These are phyloP conservation scores for Suhomyces pyralidae DNA, from an alignment of 805 yeast species.

Conservation along the genomic window DNA sequence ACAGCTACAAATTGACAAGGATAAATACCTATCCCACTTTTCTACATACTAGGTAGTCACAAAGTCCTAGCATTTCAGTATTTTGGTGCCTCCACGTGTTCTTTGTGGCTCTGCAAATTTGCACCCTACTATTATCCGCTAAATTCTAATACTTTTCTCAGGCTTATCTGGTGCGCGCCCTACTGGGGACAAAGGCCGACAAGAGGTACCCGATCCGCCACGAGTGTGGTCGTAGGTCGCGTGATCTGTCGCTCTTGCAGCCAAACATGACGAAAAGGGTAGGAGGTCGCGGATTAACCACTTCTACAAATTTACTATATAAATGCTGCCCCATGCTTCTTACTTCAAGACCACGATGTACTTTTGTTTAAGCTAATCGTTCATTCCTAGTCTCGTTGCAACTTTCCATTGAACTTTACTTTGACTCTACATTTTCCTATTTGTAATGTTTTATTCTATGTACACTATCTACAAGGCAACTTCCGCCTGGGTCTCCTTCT, in stretches of 20 bases:
- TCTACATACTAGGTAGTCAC: too few relatives aligned
- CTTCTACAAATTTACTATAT: too few relatives aligned
- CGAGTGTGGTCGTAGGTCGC: not conserved
- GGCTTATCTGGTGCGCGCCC: not conserved
- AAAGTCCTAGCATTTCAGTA: too few relatives aligned
- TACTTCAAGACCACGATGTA: too few relatives aligned
- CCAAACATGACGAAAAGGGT: not conserved
- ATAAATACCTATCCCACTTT: too few relatives aligned
- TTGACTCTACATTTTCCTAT: not conserved
- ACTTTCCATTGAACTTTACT: too few relatives aligned
- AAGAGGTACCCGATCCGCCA: not conserved
- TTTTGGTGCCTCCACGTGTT: too few relatives aligned
- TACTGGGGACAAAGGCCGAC: not conserved
- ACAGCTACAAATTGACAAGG: not conserved
- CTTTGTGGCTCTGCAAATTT: too few relatives aligned
- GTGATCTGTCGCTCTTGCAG: not conserved
- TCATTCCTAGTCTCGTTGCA: too few relatives aligned
- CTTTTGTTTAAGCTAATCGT: too few relatives aligned
- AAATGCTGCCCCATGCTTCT: too few relatives aligned
- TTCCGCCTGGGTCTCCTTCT: not conserved
- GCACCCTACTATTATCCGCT: not conserved
- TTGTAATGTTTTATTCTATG: constrained; percentile 2
- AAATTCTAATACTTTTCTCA: not conserved
- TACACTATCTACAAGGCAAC: constrained; percentile 7
- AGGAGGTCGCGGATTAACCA: too few relatives aligned